phyloP scores from a whole-genome alignment of 1,139 yeast species.

The Pneumocystis wakefieldiae region DNA sequence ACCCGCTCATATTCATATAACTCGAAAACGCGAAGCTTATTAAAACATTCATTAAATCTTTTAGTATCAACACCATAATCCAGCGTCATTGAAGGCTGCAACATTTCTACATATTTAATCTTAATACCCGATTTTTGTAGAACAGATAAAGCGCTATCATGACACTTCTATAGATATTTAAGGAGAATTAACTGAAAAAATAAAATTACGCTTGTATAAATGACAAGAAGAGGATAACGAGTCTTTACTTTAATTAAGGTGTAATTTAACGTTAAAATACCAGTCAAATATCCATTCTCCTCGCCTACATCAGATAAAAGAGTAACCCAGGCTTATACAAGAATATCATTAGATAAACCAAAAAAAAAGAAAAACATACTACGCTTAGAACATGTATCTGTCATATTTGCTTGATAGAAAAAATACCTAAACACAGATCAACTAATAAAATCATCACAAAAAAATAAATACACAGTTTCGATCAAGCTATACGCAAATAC shows the following conservation, averaged over 20 bases:
- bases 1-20: slow-evolving; percentile 35
- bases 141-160: slow-evolving; percentile 4
- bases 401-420: not conserved
- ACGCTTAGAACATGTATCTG: not conserved
- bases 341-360: not conserved
- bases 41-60: slow-evolving; percentile 44
- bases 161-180: not conserved
- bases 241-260: slow-evolving; percentile 30
- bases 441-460: slow-evolving; percentile 22
- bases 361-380: not conserved
- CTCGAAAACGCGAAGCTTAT: slow-evolving; percentile 39
- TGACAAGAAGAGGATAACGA: slow-evolving; percentile 35
- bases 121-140: slow-evolving; percentile 30
- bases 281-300: slow-evolving; percentile 31
- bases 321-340: slow-evolving; percentile 31
- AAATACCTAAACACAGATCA: no score
- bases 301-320: slow-evolving; percentile 30
- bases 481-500: no score
- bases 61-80: slow-evolving; percentile 32
- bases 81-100: slow-evolving; percentile 31
- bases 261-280: slow-evolving; percentile 35
- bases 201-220: slow-evolving; percentile 35
- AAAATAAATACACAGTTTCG: no score
- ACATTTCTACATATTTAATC: slow-evolving; percentile 28
- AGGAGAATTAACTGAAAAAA: not conserved